Evolutionary conservation across 164 flowering plant genomes (phyloP).

Genomic region (Vitis cinerea): DNA sequence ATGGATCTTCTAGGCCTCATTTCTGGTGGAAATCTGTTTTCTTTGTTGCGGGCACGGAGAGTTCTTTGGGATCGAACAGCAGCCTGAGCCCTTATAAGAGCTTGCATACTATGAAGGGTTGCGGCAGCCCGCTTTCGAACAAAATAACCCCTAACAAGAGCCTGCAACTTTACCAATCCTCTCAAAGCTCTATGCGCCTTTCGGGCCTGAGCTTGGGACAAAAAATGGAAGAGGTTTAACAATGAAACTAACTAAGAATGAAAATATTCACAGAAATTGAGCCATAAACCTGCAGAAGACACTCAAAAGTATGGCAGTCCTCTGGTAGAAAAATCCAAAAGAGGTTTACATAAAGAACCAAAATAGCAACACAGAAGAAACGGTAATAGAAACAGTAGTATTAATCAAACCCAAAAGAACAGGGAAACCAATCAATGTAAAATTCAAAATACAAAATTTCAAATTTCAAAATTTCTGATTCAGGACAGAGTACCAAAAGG

Average conservation of each 20-base stretch:
- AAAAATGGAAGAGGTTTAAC: neutral
- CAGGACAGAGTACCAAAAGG: neutral
- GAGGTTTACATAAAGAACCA: too few species aligned
- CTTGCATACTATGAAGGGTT: slow-evolving; percentile 63
- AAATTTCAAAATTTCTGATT: neutral
- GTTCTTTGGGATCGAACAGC: slow-evolving; percentile 36
- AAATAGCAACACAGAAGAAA: neutral
- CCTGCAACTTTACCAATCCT: slow-evolving; percentile 69
- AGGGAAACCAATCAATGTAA: neutral
- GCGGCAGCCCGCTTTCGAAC: slow-evolving; percentile 54
- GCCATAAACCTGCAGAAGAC: too few species aligned
- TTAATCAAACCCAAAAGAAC: neutral
- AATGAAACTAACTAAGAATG: neutral
- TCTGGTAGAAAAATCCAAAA: too few species aligned
- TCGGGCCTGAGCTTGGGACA: slow-evolving; percentile 39
- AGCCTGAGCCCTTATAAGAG: slow-evolving; percentile 56
- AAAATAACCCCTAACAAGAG: slow-evolving; percentile 62
- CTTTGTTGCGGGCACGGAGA: slow-evolving; percentile 32
- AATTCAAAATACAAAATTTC: slow-evolving; percentile 1
- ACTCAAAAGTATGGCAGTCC: too few species aligned
- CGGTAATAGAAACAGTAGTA: neutral
- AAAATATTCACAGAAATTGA: too few species aligned
- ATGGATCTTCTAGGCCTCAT: slow-evolving; percentile 32
- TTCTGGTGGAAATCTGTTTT: slow-evolving; percentile 28
- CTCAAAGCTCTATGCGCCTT: slow-evolving; percentile 60